phyloP scores from a whole-genome alignment of 768 basidiomycete species.

The Lactifluus subvellereus region DNA sequence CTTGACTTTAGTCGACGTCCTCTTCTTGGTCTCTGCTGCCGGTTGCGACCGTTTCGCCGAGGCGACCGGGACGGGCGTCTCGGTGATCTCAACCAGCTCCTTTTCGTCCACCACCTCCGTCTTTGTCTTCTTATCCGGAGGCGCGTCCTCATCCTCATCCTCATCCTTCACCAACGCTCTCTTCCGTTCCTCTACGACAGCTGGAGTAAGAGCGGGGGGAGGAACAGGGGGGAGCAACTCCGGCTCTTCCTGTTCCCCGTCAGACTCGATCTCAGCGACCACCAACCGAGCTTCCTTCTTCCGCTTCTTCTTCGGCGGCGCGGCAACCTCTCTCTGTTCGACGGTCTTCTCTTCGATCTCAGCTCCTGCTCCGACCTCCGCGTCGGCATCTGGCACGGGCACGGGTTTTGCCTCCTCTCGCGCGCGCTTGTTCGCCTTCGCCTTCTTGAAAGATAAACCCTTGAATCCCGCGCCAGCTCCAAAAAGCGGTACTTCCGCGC shows the following conservation, averaged over 20 bases:
- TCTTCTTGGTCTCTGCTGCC: slow-evolving; percentile 28
- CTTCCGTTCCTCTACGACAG: slow-evolving; percentile 29
- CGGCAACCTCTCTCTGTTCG: slow-evolving; percentile 35
- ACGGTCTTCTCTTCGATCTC: slow-evolving; percentile 25
- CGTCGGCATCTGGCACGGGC: slow-evolving; percentile 26
- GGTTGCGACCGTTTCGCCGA: slow-evolving; percentile 13
- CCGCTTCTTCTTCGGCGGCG: slow-evolving; percentile 53
- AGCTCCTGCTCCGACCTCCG: slow-evolving; percentile 30
- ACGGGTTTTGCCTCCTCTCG: slow-evolving; percentile 32
- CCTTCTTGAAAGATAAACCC: slow-evolving; percentile 42
- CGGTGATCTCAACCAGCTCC: slow-evolving; percentile 20
- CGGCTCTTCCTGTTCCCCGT: slow-evolving; percentile 44
- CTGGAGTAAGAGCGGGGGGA: slow-evolving; percentile 13
- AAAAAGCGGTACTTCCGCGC: slow-evolving; percentile 32
- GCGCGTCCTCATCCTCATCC: slow-evolving; percentile 35
- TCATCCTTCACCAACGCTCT: slow-evolving; percentile 29
- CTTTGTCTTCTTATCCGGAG: slow-evolving; percentile 41
- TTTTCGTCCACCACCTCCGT: slow-evolving; percentile 15
- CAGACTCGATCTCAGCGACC: slow-evolving; percentile 48
- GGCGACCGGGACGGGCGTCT: slow-evolving; percentile 15
- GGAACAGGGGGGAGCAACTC: slow-evolving; percentile 25
- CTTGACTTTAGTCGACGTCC: slow-evolving; percentile 43
- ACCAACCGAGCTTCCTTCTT: slow-evolving; percentile 44
- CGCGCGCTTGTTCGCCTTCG: slow-evolving; percentile 37
- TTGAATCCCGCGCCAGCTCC: slow-evolving; percentile 43